Evolutionary conservation across 2,329 filamentous ascomycete species (phyloP).

Genomic region (Zopfia rhizophila): DNA sequence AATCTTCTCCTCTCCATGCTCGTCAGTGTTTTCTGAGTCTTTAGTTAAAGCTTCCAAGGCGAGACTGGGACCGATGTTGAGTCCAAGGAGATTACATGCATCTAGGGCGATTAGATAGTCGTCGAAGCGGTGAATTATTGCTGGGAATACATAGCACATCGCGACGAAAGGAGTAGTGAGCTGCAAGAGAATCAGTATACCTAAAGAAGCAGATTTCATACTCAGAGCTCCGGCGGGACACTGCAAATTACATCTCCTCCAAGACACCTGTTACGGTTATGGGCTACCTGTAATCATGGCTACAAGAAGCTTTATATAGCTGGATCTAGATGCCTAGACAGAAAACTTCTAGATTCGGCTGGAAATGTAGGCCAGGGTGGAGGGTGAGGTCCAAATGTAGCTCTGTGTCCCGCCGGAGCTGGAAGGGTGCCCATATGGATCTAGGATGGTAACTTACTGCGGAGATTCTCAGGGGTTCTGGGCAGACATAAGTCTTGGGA

Average conservation of each 20-base stretch:
- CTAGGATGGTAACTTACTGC: slow-evolving; percentile 74
- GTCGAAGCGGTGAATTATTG: slow-evolving; percentile 86
- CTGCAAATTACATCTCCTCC: too few relatives aligned
- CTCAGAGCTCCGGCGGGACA: too few relatives aligned
- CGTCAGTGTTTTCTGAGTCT: slow-evolving; percentile 84
- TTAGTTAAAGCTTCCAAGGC: slow-evolving; percentile 94
- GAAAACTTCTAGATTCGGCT: too few relatives aligned
- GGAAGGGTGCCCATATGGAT: too few relatives aligned
- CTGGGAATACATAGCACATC: slow-evolving; percentile 80
- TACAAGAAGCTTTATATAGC: too few relatives aligned
- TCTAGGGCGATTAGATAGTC: slow-evolving; percentile 83
- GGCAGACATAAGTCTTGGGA: slow-evolving; percentile 73
- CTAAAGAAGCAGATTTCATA: background rate
- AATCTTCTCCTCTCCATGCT: slow-evolving; percentile 73
- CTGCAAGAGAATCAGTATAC: slow-evolving; percentile 55
- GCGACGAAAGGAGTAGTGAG: slow-evolving; percentile 75
- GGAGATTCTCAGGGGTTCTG: slow-evolving; percentile 81
- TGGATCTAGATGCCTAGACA: too few relatives aligned
- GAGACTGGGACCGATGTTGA: slow-evolving; percentile 72
- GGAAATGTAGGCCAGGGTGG: too few relatives aligned
- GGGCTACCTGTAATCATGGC: too few relatives aligned
- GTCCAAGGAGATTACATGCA: slow-evolving; percentile 71
- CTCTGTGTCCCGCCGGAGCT: background rate
- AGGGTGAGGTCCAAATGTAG: too few relatives aligned
- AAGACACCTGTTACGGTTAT: too few relatives aligned